A percentile compares a stretch with the other conserved stretches of the same genome.
Conservation (phyloP, 1,284 basidiomycete genomes). For the Papiliotrema fonsecae region DNA sequence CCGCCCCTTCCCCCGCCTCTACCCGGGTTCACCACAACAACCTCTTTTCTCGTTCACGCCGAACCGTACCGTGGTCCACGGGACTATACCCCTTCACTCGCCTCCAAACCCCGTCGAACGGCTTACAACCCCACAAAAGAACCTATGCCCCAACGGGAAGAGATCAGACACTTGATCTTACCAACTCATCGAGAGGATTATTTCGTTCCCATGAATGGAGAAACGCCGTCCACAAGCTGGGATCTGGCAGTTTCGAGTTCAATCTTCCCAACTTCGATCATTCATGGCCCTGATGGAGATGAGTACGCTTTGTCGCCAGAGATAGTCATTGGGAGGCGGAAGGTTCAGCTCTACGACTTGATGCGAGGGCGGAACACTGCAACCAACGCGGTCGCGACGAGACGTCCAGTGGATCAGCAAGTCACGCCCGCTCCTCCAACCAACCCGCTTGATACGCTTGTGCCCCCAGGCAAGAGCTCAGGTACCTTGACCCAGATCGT, state of each 20-base stretch:
- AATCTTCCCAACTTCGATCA: background rate
- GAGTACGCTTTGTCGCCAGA: too few species aligned
- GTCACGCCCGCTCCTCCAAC: too few species aligned
- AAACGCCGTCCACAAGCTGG: slow-evolving; percentile 1
- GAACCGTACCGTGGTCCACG: background rate
- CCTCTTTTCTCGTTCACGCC: background rate
- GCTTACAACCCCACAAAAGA: background rate
- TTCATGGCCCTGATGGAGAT: background rate
- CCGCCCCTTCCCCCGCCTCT: background rate
- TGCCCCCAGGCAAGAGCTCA: too few species aligned
- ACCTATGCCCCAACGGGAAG: too few species aligned
- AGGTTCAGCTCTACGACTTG: too few species aligned
- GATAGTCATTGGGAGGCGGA: too few species aligned
- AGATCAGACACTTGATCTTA: background rate
- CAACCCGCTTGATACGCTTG: too few species aligned
- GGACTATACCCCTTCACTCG: background rate
- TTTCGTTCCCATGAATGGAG: slow-evolving; percentile 6
- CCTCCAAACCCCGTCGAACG: background rate
- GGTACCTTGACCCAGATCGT: too few species aligned
- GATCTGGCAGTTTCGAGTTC: background rate
- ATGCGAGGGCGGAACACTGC: too few species aligned
- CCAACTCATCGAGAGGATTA: slow-evolving; percentile 1
- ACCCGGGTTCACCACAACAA: background rate
- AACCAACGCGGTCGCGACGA: too few species aligned
- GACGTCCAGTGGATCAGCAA: too few species aligned